Evolutionary conservation across 306 rosid genomes (phyloP), one percentile per base, ranked within the genome.

Genomic region (Parietaria judaica): DNA sequence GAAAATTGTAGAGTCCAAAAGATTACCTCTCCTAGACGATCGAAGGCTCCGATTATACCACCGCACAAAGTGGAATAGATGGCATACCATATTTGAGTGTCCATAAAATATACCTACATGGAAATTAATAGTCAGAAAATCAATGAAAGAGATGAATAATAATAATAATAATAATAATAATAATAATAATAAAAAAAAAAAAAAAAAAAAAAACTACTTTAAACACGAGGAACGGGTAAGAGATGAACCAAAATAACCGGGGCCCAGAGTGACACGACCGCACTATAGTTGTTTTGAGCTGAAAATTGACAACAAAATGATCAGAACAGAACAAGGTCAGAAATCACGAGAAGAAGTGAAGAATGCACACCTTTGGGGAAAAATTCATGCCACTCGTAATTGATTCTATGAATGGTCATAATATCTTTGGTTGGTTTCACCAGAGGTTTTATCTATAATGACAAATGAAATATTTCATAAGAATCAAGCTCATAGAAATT

Each of bases 61-160:
- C 99, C 99, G 53, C 70, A 80, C 61, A 88, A 3, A 61, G 99
- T 92, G 51, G 95, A 87, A 75, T 68, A 88, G 64, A 92, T 47
- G 48, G 99, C 53, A 78, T 92, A 92, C 99, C 96, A 92, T 64
- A 92, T 88, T 82, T 92, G 99, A 64, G 95, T 86, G 77, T 92
- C 99, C 99, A 92, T 79, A 77, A 88, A 92, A 74, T 92, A 92
- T 64, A 92, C 85, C 99, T 92, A 81, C 71, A 82, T 47, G 71
- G 49, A 68, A 72, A 58, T 68, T 70, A 61, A 70, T 63, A 11
- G 43, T 51, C 54, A 58, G 60, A 43, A 66, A 72, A 60, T 23
- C 63, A 50, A 8, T 45, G 54, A 34, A 60, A 56, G 55, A 75
- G 59, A 51, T 48, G 69, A 61, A 0, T 15, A 59, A n/a, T n/a